These are phyloP conservation scores for Helichrysum umbraculigerum DNA, from an alignment of 129 eudicot species.

Conservation along the genomic window DNA sequence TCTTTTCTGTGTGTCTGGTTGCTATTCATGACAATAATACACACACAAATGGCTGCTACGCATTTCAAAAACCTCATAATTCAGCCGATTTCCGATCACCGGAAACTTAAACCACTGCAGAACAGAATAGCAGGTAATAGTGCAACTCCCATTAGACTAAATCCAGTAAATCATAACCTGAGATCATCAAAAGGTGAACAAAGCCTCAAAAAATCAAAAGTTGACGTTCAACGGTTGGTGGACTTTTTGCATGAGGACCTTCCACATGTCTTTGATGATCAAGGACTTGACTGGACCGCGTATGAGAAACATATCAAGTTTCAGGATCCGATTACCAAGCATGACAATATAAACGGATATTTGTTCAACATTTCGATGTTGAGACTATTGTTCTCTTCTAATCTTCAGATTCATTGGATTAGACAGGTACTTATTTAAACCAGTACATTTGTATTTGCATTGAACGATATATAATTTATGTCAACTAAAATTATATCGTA, in stretches of 20 bases:
- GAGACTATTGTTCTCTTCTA: constrained; percentile 66
- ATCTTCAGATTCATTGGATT: constrained; percentile 78
- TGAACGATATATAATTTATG: not conserved
- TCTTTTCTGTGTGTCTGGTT: too few species aligned
- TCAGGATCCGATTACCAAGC: constrained; percentile 85
- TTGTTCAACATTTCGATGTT: constrained; percentile 71
- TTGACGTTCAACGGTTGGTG: constrained; percentile 47
- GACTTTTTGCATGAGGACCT: constrained; percentile 78
- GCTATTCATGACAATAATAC: too few species aligned
- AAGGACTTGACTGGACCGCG: constrained; percentile 77
- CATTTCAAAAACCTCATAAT: too few species aligned
- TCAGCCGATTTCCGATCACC: too few species aligned
- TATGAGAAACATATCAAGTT: constrained; percentile 75
- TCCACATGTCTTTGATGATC: constrained; percentile 88
- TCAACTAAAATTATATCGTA: too few species aligned
- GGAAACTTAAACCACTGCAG: too few species aligned
- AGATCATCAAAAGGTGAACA: too few species aligned
- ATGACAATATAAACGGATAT: constrained; percentile 68
- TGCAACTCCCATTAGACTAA: too few species aligned
- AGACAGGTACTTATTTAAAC: constrained; percentile 54
- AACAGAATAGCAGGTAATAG: too few species aligned
- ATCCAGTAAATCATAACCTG: too few species aligned
- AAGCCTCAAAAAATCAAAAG: constrained; percentile 24
- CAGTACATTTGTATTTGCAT: not conserved
- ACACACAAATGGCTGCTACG: too few species aligned